Base-by-base conservation (phyloP, 768 basidiomycete species). In the Russula emetica region DNA sequence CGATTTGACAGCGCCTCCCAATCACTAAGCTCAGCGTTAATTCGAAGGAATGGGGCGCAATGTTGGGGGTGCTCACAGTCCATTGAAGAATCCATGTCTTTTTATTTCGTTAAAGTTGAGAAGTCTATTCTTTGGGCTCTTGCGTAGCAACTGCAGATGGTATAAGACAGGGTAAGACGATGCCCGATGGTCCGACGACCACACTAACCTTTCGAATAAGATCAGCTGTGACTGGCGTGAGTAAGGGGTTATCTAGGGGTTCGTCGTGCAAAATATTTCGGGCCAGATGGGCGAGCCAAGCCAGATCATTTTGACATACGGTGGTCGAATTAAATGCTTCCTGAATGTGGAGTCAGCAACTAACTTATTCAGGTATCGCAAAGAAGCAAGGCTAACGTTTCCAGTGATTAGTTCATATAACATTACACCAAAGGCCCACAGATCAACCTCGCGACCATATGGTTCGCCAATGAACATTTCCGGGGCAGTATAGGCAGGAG, bases 401-500 rank as follows among this genome's bases (percentile, higher is more conserved):
- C 64, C 64, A 2, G 64, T 61, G 26, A 55, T 51, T 24, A 65
- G 32, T 58, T 65, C 64, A 40, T 65, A 65, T 8, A 65, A 42
- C 64, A 65, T 65, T 36, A 65, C 64, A 16, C 64, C 64, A 65
- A 52, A 65, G 8, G 64, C 64, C 64, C 64, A 65, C 2, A 65
- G 36, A 52, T 65, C 64, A 24, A 65, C 59, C 26, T 65, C 64
- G 30, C 64, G 50, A 1, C 64, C 64, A n/a, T 61, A 65, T 26
- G 64, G 40, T 38, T 55, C 32, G 9, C 59, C 64, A 3, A 16
- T 51, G 50, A 65, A 65, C 32, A 65, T 22, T 38, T 65, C 64
- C 3, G 64, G 64, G 30, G 59, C 55, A n/a, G 60, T 65, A 57
- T 65, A 65, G 5, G 64, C 64, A 28, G 64, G 64, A 1, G 64